A percentile compares a stretch with the other conserved stretches of the same genome.
Conservation (phyloP, 73 alveolate species). For the Paramecium sonneborni region DNA sequence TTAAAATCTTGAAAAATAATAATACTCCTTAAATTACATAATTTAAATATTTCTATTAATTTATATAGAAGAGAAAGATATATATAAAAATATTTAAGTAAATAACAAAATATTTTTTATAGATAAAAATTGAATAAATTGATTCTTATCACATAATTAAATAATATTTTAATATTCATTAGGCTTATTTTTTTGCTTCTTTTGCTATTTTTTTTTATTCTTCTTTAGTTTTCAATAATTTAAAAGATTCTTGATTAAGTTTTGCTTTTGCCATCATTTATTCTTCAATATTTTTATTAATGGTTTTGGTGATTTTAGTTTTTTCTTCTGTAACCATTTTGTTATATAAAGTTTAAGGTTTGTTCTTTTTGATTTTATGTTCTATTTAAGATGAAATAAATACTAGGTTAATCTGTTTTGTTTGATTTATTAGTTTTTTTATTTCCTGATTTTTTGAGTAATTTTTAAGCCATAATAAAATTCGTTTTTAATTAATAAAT, state of each 20-base stretch:
- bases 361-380: background rate
- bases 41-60: no score
- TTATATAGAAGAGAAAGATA: no score
- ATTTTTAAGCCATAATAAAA: conserved; percentile 12
- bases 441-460: background rate
- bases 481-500: background rate
- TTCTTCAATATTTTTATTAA: background rate
- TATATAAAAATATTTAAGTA: no score
- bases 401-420: background rate
- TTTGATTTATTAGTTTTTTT: background rate
- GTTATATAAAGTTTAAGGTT: background rate
- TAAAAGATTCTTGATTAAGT: background rate
- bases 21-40: no score
- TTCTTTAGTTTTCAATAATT: background rate
- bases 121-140: no score
- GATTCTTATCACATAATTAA: no score
- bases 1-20: no score
- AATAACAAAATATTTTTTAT: no score
- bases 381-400: background rate
- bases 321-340: background rate
- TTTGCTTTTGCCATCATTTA: conserved; percentile 24
- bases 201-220: background rate
- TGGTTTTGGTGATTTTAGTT: conserved; percentile 15
- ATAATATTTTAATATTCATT: no score
- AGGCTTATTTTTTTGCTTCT: background rate